phyloP scores from a whole-genome alignment of 2,329 filamentous ascomycete genomes.

The Colletotrichum theobromicola region DNA sequence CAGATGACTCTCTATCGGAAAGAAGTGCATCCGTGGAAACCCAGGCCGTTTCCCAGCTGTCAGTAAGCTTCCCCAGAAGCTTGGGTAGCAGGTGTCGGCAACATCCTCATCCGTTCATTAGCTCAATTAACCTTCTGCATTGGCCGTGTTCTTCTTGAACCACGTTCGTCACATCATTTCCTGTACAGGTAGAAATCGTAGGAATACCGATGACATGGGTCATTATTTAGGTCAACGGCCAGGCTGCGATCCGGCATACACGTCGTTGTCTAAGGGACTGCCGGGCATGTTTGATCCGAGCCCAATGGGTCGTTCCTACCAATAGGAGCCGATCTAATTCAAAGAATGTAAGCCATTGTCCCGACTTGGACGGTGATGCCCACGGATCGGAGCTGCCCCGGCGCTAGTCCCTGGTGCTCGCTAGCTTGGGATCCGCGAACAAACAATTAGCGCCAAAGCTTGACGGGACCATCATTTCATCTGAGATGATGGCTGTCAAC shows the following conservation, averaged over 20 bases:
- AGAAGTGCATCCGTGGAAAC: not conserved
- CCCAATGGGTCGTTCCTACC: not conserved
- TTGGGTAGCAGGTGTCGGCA: not conserved
- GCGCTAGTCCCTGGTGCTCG: not conserved
- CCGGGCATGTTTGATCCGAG: not conserved
- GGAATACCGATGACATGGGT: not conserved
- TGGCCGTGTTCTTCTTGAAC: not conserved
- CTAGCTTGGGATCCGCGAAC: not conserved
- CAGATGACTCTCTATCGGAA: not conserved
- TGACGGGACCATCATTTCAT: constrained; percentile 2
- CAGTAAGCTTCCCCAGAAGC: not conserved
- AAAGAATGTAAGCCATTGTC: not conserved
- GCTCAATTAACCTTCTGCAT: not conserved
- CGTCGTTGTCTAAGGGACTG: not conserved
- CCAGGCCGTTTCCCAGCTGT: not conserved
- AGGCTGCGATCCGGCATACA: not conserved
- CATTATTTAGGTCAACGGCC: not conserved
- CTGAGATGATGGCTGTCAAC: not conserved
- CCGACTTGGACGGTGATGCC: not conserved
- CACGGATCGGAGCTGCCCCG: constrained; percentile 5
- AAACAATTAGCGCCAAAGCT: not conserved
- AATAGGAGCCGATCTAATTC: not conserved
- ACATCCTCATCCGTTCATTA: not conserved
- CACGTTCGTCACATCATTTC: not conserved
- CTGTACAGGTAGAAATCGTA: not conserved